Conservation (phyloP, 805 yeast species). For the Starmera amethionina region DNA sequence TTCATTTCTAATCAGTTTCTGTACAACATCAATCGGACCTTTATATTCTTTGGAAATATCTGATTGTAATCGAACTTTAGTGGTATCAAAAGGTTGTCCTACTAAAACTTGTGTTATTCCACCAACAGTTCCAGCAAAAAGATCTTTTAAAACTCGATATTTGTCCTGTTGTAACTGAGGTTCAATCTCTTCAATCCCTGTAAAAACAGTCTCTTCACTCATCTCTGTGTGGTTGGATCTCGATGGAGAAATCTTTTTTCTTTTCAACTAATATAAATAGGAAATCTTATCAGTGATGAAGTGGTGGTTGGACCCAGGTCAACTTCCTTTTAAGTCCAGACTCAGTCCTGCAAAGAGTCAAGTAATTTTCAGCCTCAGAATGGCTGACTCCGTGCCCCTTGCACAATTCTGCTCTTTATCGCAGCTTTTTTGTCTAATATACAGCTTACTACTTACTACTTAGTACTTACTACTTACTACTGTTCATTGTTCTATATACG, state of each 20-base stretch:
- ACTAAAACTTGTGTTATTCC: constrained; percentile 93
- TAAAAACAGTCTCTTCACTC: constrained; percentile 10
- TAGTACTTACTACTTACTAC: too few relatives aligned
- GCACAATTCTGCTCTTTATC: too few relatives aligned
- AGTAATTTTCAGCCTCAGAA: too few relatives aligned
- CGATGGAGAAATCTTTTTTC: neutral
- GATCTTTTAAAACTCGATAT: constrained; percentile 16
- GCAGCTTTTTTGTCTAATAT: too few relatives aligned
- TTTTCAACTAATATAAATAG: neutral
- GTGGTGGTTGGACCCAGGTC: too few relatives aligned
- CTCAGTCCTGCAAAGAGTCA: too few relatives aligned
- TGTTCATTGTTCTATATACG: too few relatives aligned
- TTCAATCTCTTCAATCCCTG: constrained; percentile 4
- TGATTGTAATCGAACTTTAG: constrained; percentile 86
- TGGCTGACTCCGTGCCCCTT: too few relatives aligned
- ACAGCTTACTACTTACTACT: too few relatives aligned
- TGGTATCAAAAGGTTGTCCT: constrained; percentile 95
- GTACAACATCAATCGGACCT: constrained; percentile 72
- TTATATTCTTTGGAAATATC: constrained; percentile 67
- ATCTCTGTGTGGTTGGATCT: neutral
- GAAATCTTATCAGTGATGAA: neutral
- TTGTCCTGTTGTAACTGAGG: constrained; percentile 5
- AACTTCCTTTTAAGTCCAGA: too few relatives aligned
- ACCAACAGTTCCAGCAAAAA: constrained; percentile 79
- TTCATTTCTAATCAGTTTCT: constrained; percentile 62